These are phyloP conservation scores for Cornus kousa DNA, from an alignment of 148 eudicot species.

Conservation along the genomic window DNA sequence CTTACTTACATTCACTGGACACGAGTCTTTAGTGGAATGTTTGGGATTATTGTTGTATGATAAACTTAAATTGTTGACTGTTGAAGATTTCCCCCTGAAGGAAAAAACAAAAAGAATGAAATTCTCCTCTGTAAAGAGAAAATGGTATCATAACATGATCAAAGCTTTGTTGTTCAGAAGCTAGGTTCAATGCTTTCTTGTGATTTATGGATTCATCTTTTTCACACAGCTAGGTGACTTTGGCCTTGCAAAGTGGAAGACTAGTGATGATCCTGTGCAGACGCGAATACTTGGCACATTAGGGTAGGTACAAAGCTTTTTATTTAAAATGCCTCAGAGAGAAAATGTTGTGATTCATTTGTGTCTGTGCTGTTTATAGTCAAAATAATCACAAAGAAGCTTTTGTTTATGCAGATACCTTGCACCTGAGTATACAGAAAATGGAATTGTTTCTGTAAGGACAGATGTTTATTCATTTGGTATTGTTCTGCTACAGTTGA, in stretches of 20 bases:
- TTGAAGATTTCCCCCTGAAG: neutral
- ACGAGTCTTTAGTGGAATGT: neutral
- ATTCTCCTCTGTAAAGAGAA: neutral
- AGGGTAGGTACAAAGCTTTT: constrained; percentile 25
- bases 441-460: constrained; percentile 37
- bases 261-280: constrained; percentile 27
- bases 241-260: constrained; percentile 54
- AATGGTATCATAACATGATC: neutral
- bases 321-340: neutral
- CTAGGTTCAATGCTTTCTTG: neutral
- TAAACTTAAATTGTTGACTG: neutral
- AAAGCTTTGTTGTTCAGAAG: neutral
- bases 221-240: constrained; percentile 41
- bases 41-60: neutral
- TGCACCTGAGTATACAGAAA: constrained; percentile 48
- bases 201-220: neutral
- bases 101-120: too few species aligned
- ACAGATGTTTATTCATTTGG: constrained; percentile 48
- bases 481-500: constrained; percentile 39
- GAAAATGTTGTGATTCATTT: neutral
- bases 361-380: neutral
- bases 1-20: neutral
- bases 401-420: constrained; percentile 33
- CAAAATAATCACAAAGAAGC: neutral
- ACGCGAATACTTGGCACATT: constrained; percentile 46